These are phyloP conservation scores for Eleusine coracana DNA, from an alignment of 176 grass and related monocot species.

Conservation along the genomic window DNA sequence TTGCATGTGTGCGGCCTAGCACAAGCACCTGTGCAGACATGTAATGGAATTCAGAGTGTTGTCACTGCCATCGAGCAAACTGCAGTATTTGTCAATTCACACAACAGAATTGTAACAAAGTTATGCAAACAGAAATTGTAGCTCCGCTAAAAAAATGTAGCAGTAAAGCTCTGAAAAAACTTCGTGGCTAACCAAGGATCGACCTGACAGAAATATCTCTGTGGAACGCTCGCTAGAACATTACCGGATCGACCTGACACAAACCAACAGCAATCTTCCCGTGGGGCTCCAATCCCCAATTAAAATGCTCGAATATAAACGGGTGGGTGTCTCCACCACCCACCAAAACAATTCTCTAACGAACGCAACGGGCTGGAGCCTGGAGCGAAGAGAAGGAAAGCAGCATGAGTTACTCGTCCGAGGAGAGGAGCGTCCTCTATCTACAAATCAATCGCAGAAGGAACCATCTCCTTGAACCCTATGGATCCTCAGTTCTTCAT, in stretches of 20 bases:
- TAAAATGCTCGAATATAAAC: background rate
- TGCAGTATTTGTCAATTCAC: background rate
- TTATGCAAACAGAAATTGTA: background rate
- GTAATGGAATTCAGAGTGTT: background rate
- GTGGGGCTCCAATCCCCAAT: background rate
- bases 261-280: background rate
- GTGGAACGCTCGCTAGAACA: background rate
- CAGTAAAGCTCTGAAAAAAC: background rate
- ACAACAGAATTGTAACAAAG: background rate
- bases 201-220: background rate
- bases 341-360: background rate
- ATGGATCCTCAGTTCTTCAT: no score
- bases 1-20: slow-evolving; percentile 10
- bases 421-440: background rate
- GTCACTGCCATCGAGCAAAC: background rate
- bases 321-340: background rate
- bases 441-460: background rate
- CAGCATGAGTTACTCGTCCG: background rate
- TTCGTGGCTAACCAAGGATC: background rate
- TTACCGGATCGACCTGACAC: no score
- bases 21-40: slow-evolving; percentile 28
- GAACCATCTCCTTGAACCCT: background rate
- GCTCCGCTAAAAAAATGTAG: no score
- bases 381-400: background rate
- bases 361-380: background rate